Evolutionary conservation across 108 stramenopile genomes (phyloP), one percentile per base, ranked within the genome.

Genomic region (Cyclostephanos tholiformis): DNA sequence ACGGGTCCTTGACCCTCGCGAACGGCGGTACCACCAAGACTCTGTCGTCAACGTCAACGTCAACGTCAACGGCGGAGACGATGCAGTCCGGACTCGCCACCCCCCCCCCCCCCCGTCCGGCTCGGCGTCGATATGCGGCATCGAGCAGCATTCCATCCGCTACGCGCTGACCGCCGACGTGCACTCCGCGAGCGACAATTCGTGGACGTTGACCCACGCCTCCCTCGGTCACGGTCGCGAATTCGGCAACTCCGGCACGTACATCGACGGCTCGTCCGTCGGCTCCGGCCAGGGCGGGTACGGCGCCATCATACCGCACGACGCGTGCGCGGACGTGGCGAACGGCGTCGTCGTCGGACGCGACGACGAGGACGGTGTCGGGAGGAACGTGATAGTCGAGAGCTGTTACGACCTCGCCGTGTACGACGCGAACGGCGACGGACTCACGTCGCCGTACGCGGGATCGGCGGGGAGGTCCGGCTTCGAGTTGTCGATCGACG

Each of bases 381-480:
- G n/a, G n/a, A n/a, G n/a, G 8, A 25, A 13, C 4, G 32, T 32
- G 3, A n/a, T 35, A 0, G 27, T 43, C 43, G 27, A 44, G 19
- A 22, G 22, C 6, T 72, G 72, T 38, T 72, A 50, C 27, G 63
- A 72, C 29, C 22, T 65, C 3, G 63, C 63, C 38, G 29, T 72
- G 48, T 36, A 51, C 30, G 72, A 72, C 30, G 72, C 63, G 14
- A 63, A 53, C 38, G 72, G 72, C 41, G 72, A 72, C 43, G 72
- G 72, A 25, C 38, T 72, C 52, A 56, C 72, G 16, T 11, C 35
- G 3, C 61, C 72, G 11, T 50, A 63, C 19, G 27, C 48, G 35
- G 50, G 22, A 20, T 25, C 32, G 2, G 72, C 49, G 8, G 72
- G 72, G 1, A 22, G 39, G 4, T 50, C 72, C 12, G 72, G 72